A percentile compares a stretch with the other conserved stretches of the same genome.
Evolutionary conservation across 495 filamentous ascomycete genomes (phyloP).

Genomic region (Penicillium nucicola): DNA sequence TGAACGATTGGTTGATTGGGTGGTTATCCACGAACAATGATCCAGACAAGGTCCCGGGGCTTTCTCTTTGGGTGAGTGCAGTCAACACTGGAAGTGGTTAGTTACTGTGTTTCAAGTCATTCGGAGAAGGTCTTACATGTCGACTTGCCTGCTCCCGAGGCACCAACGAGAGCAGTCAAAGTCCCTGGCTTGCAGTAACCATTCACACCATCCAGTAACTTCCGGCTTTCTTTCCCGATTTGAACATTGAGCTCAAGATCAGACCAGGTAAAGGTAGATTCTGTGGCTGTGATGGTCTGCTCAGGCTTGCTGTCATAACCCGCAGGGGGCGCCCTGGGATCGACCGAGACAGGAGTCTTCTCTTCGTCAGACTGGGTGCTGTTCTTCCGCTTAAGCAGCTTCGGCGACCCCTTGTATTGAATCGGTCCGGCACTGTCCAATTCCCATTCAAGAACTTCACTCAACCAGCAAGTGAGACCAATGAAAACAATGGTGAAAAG

Average conservation of each 20-base stretch:
- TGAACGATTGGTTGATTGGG: slow-evolving; percentile 66
- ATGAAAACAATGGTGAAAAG: slow-evolving; percentile 59
- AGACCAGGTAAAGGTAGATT: slow-evolving; percentile 50
- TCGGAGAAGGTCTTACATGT: slow-evolving; percentile 52
- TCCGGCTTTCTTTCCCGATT: slow-evolving; percentile 61
- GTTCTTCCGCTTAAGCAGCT: slow-evolving; percentile 42
- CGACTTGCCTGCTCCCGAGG: slow-evolving; percentile 81
- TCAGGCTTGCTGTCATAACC: slow-evolving; percentile 15
- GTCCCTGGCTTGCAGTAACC: slow-evolving; percentile 77
- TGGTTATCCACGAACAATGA: slow-evolving; percentile 71
- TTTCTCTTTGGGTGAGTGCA: slow-evolving; percentile 71
- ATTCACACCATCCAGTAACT: slow-evolving; percentile 64
- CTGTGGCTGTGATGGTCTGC: slow-evolving; percentile 44
- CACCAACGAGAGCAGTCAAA: slow-evolving; percentile 81
- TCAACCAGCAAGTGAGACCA: slow-evolving; percentile 50
- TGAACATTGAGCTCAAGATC: slow-evolving; percentile 60
- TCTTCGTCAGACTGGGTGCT: slow-evolving; percentile 48
- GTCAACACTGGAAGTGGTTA: slow-evolving; percentile 53
- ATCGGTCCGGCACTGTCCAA: slow-evolving; percentile 62
- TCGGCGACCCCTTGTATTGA: slow-evolving; percentile 48
- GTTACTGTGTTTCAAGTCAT: background rate
- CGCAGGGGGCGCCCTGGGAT: slow-evolving; percentile 14
- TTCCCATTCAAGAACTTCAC: slow-evolving; percentile 56
- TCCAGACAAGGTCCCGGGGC: slow-evolving; percentile 70
- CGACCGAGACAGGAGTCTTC: slow-evolving; percentile 23